Base-by-base conservation (phyloP, 2,329 filamentous ascomycete genomes). In the Trichoderma arundinaceum region DNA sequence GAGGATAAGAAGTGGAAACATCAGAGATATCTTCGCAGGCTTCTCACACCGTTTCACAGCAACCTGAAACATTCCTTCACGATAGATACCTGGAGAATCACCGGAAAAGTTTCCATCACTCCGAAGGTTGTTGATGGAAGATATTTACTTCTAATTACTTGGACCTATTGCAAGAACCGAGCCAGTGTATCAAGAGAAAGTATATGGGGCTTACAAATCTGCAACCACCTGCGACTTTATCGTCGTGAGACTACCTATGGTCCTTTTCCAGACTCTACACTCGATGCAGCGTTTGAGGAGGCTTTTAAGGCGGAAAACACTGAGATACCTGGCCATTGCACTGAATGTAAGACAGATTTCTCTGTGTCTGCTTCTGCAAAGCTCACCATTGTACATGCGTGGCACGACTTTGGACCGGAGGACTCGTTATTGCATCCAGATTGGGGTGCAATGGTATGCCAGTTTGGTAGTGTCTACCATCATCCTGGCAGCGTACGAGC, bases 341-440 rank as follows among this genome's bases (percentile, higher is more conserved):
- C 28, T 15, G 33, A 7, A 17, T 69, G 68, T 52, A 56, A 39
- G 3, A 44, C 57, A 9, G 68, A 68, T 19, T 69, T 68, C 43
- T 53, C 59, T 5, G 33, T 65, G 3, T 10, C 49, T 41, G 46
- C 12, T 9, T 48, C 56, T 3, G 35, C 15, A 8, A 39, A 54
- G 7, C 22, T 38, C 5, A 32, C 35, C 12, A 41, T 44, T 12
- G 35, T 69, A 12, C 52, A 56, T 9, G n/a, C 39, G 38, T 69
- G 68, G 68, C 38, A 51, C 10, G 68, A 69, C 17, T 35, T 69
- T 43, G 68, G 68, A 13, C n/a, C 60, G 17, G 68, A 68, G 22
- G 52, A 39, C 28, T 62, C 60, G 4, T 60, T 59, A 9, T n/a
- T 48, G 0, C 32, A 68, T 22, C 12, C 7, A 4, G 22, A 15